Conservation (phyloP, 2,329 filamentous ascomycete genomes). For the Cytospora chrysosperma region DNA sequence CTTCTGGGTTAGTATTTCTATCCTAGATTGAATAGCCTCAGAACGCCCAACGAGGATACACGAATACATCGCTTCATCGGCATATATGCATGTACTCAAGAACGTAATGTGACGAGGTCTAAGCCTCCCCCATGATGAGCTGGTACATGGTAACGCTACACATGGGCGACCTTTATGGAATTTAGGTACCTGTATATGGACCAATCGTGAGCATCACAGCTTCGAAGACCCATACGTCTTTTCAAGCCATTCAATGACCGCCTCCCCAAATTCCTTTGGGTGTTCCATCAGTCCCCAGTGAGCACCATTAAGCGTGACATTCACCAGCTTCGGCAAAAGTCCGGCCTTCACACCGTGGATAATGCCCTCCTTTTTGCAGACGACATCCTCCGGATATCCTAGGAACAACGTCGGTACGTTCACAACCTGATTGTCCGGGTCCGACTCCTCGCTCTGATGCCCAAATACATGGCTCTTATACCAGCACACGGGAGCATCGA, state of each 20-base stretch:
- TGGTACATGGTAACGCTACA: no score
- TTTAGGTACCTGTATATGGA: no score
- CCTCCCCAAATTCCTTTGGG: constrained; percentile 29
- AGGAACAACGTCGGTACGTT: constrained; percentile 32
- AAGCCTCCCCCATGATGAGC: no score
- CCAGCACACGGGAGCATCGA: constrained; percentile 32
- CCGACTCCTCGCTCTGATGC: constrained; percentile 29
- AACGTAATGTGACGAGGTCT: no score
- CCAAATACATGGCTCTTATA: constrained; percentile 29
- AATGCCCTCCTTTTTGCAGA: constrained; percentile 29
- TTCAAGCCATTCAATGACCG: constrained; percentile 12
- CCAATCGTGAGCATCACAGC: background rate
- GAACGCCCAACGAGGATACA: no score
- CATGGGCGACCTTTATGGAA: no score
- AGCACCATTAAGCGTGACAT: constrained; percentile 28
- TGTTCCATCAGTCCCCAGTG: constrained; percentile 35
- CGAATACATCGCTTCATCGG: no score
- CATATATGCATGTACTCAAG: no score
- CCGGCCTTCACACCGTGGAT: constrained; percentile 26
- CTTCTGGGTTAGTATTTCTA: no score
- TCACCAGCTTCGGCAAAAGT: constrained; percentile 30
- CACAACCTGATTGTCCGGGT: constrained; percentile 24
- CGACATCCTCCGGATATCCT: constrained; percentile 30
- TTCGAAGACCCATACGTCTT: constrained; percentile 5
- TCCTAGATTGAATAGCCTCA: no score